phyloP scores from a whole-genome alignment of 768 basidiomycete species.

The Goffeauzyma gilvescens region DNA sequence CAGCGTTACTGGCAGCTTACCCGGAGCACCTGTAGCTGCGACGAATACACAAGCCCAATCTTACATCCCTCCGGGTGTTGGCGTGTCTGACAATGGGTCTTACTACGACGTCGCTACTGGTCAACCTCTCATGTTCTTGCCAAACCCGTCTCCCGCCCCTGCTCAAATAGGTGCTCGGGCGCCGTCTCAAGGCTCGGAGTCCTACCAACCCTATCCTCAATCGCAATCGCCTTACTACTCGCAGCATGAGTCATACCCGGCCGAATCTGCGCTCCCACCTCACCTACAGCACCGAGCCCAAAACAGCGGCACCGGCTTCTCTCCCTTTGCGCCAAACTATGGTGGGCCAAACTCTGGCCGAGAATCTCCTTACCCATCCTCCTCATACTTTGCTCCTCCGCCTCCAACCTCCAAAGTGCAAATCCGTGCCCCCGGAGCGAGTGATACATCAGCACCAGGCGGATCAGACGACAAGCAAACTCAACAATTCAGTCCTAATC shows the following conservation, averaged over 20 bases:
- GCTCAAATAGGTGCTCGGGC: neutral
- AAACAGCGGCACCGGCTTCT: slow-evolving; percentile 3
- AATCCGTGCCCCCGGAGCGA: slow-evolving; percentile 13
- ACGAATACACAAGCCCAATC: no score
- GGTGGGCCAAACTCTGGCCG: neutral
- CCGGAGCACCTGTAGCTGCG: no score
- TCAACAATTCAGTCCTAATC: no score
- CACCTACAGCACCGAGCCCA: neutral
- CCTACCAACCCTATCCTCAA: neutral
- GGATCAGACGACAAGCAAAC: no score
- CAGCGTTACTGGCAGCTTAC: neutral
- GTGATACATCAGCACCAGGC: no score
- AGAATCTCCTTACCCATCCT: slow-evolving; percentile 1
- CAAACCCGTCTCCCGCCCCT: slow-evolving; percentile 8
- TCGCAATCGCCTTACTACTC: neutral
- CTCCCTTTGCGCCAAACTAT: neutral
- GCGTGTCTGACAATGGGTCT: slow-evolving; percentile 7
- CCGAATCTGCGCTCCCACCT: neutral
- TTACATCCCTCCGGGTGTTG: slow-evolving; percentile 12
- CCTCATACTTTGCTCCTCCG: slow-evolving; percentile 11
- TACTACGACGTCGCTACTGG: slow-evolving; percentile 12
- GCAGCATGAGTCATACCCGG: neutral
- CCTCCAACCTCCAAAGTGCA: slow-evolving; percentile 6
- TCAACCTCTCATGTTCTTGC: slow-evolving; percentile 10
- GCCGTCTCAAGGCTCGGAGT: neutral